These are phyloP conservation scores for Cnidoscolus chayamansa DNA, from an alignment of 441 rosid genomes.

Conservation along the genomic window DNA sequence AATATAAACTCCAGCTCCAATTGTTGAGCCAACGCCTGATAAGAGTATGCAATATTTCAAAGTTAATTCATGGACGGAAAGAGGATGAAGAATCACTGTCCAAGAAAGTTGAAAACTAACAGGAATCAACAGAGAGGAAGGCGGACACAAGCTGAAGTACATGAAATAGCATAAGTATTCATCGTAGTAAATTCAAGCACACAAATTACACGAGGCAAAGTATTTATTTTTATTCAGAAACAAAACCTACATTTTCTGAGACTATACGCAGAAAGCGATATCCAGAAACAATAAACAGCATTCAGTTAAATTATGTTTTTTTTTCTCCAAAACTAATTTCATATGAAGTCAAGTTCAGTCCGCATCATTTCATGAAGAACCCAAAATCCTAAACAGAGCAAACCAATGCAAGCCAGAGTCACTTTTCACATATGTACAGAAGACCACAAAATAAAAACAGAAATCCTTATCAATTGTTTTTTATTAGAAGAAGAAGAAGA, in stretches of 20 bases:
- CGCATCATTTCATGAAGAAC: neutral
- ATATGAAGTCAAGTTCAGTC: neutral
- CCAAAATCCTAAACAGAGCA: neutral
- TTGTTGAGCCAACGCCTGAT: conserved; percentile 91
- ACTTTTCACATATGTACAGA: too few species aligned
- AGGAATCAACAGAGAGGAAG: neutral
- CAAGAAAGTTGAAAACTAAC: conserved; percentile 2
- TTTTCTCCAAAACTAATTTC: neutral
- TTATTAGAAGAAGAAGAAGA: neutral
- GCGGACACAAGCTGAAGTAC: neutral
- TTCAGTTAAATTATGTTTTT: neutral
- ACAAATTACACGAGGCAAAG: neutral
- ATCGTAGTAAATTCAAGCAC: neutral
- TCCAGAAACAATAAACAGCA: neutral
- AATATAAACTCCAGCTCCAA: conserved; percentile 98
- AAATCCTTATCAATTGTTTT: neutral
- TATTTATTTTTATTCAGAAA: too few species aligned
- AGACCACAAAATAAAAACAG: too few species aligned
- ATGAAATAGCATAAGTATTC: neutral
- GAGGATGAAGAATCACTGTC: neutral
- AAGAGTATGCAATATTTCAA: conserved; percentile 15
- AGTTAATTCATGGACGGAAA: conserved; percentile 3
- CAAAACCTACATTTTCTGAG: too few species aligned
- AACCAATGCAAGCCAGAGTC: neutral
- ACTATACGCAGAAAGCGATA: too few species aligned